A percentile compares a stretch with the other conserved stretches of the same genome.
Conservation (phyloP, 306 rosid genomes). For the Dryas drummondii region DNA sequence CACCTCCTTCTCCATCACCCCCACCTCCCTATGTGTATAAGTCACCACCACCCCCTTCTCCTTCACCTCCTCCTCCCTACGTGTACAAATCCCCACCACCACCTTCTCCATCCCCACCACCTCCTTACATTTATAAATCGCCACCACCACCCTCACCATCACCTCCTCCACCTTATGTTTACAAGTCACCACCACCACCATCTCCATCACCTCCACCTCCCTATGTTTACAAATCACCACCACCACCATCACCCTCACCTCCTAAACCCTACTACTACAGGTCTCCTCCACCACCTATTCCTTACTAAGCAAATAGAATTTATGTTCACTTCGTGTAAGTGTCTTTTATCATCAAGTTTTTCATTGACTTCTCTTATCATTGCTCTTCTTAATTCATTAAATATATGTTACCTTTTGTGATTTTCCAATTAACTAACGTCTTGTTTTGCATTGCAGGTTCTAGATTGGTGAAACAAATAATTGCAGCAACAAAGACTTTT, state of each 20-base stretch:
- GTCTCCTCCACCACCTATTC: conserved; percentile 24
- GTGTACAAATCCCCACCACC: conserved; percentile 9
- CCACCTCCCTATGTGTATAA: not conserved
- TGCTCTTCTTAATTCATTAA: not conserved
- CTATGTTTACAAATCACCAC: conserved; percentile 7
- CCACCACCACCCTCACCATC: conserved; percentile 4
- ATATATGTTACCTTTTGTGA: not conserved
- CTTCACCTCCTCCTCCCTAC: not conserved
- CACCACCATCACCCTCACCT: not conserved
- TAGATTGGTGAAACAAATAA: conserved; percentile 3
- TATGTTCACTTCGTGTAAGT: conserved; percentile 14
- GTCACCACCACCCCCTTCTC: not conserved
- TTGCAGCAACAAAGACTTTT: conserved; percentile 10
- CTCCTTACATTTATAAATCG: not conserved
- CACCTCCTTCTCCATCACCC: not conserved
- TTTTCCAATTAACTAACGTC: not conserved
- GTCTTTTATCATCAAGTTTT: no score
- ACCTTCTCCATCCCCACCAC: not conserved
- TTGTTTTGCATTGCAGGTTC: conserved; percentile 11
- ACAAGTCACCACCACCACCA: conserved; percentile 20
- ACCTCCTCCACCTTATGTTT: not conserved
- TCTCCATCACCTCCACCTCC: not conserved
- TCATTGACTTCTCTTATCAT: not conserved
- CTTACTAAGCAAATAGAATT: not conserved
- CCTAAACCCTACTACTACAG: not conserved